Percentiles rank a stretch among this genome's conserved stretches.
phyloP scores from a whole-genome alignment of 345 rosid species.

The Ceriops decandra region DNA sequence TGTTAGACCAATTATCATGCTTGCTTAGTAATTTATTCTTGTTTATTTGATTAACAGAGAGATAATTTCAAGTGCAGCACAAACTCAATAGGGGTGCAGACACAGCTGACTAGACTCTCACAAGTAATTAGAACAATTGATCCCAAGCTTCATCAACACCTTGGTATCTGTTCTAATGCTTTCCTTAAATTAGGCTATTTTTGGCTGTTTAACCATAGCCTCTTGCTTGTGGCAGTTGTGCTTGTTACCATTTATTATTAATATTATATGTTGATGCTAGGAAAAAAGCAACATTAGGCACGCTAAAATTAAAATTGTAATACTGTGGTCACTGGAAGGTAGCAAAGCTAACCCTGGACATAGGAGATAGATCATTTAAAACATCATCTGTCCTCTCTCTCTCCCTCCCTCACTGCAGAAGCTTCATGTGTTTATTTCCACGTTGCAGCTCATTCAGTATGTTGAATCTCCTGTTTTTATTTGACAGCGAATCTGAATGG shows the following conservation, averaged over 20 bases:
- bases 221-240: background rate
- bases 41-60: constrained; percentile 50
- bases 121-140: constrained; percentile 78
- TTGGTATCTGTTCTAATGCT: constrained; percentile 45
- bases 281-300: background rate
- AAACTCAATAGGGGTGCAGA: constrained; percentile 81
- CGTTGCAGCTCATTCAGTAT: background rate
- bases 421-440: constrained; percentile 2
- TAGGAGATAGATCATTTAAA: background rate
- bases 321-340: background rate
- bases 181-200: background rate
- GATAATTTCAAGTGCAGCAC: constrained; percentile 76
- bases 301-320: background rate
- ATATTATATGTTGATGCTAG: background rate
- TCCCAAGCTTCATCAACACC: constrained; percentile 92
- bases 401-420: no score
- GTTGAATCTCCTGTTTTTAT: constrained; percentile 1
- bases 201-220: constrained; percentile 7
- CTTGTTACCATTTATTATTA: background rate
- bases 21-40: constrained; percentile 12
- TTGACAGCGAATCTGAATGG: constrained; percentile 85
- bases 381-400: no score
- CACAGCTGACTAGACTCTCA: constrained; percentile 79
- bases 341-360: background rate
- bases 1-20: background rate